Base-by-base conservation (phyloP, 1,139 yeast species). In the Arxiozyma telluris region DNA sequence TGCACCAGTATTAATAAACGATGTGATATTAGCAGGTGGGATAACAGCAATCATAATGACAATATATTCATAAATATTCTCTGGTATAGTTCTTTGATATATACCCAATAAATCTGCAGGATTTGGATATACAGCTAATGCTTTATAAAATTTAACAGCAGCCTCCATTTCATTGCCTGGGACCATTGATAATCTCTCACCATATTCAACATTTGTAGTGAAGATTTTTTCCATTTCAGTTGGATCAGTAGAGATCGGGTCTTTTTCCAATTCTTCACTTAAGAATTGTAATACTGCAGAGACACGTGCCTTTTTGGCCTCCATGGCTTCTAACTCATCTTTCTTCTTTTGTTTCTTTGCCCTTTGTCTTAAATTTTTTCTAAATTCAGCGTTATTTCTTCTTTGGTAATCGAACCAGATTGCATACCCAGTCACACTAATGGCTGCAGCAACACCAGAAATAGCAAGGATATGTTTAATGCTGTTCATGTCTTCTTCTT, bases 61-160 rank as follows among this genome's bases (percentile, higher is more conserved):
- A 63, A 91, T 80, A 64, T 84, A 76, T 66, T 90, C 96, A 69
- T 88, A 83, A 55, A 90, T 84, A 50, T 83, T 84, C 67, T 84
- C 85, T 53, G 94, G 91, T 60, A 91, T 82, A 49, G 91, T 81
- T 76, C 87, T 86, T 76, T 91, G 97, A 74, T 88, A 91, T 64
- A 93, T 84, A 50, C 86, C 86, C 69, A 93, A 79, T 63, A 93
- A 81, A 64, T 89, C 96, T 55, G 94, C 85, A 56, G 98, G 98
- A 72, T 87, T 87, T 58, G 98, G 98, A 72, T 91, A 93, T 52
- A 90, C 91, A 44, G 89, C 82, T 68, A 93, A 78, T n/a, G 97
- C 98, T 73, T 90, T 87, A 80, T 93, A 93, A 79, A 90, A 93
- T 63, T 87, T 82, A 63, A 91, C 76, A 49, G 98, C 98, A 47